These are phyloP conservation scores for Trichoderma cornu-damae DNA, from an alignment of 2,329 filamentous ascomycete species.

Conservation along the genomic window DNA sequence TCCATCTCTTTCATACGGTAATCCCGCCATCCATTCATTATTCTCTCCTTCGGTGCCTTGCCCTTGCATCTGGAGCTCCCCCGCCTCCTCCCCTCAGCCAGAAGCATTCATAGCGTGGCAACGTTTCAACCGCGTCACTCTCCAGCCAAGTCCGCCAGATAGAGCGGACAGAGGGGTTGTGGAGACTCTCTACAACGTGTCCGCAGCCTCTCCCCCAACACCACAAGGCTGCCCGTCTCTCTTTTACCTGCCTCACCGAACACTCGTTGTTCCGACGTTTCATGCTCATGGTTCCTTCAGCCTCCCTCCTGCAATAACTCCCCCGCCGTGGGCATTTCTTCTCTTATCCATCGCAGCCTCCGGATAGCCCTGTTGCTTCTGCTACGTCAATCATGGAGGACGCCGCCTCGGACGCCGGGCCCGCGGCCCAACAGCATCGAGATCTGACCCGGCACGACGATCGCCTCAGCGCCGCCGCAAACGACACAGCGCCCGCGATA, in stretches of 20 bases:
- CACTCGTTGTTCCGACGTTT: neutral
- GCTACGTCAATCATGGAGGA: constrained; percentile 10
- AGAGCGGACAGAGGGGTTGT: neutral
- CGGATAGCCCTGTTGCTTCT: neutral
- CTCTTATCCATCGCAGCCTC: neutral
- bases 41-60: neutral
- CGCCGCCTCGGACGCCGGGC: constrained; percentile 11
- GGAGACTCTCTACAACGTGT: neutral
- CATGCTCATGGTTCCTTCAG: constrained; percentile 21
- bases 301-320: constrained; percentile 9
- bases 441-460: constrained; percentile 4
- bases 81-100: neutral
- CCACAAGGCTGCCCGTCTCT: neutral
- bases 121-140: neutral
- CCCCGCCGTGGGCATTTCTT: constrained; percentile 11
- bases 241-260: neutral
- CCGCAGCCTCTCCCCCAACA: neutral
- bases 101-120: neutral
- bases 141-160: neutral
- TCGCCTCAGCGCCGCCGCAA: constrained; percentile 15
- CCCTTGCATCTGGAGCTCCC: neutral
- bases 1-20: neutral
- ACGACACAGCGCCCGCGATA: constrained; percentile 57
- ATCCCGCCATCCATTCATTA: neutral
- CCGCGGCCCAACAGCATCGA: constrained; percentile 19